Evolutionary conservation across 306 rosid genomes (phyloP).

Genomic region (Dalbergia oliveri): DNA sequence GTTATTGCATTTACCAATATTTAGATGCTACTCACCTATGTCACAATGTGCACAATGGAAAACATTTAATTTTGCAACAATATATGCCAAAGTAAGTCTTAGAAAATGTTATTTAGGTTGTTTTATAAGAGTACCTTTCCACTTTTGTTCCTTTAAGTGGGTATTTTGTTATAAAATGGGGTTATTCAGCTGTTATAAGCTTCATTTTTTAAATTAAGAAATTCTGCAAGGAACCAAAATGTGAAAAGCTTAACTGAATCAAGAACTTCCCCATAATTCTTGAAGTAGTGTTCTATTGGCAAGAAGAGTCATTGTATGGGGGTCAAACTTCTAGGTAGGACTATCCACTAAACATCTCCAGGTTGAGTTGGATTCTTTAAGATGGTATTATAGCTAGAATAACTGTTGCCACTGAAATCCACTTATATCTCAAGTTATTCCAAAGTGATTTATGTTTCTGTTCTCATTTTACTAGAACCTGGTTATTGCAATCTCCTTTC

Average conservation of each 20-base stretch:
- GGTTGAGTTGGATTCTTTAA: no score
- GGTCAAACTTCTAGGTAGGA: no score
- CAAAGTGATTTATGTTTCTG: not conserved
- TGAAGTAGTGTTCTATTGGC: not conserved
- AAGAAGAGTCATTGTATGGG: constrained; percentile 8
- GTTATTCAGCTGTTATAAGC: no score
- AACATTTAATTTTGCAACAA: not conserved
- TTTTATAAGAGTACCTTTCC: not conserved
- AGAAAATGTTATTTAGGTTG: constrained; percentile 4
- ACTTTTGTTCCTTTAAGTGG: constrained; percentile 11
- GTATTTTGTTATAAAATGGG: no score
- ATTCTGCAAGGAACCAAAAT: not conserved
- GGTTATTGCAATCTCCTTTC: not conserved
- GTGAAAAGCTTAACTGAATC: not conserved
- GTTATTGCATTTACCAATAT: not conserved
- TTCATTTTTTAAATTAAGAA: no score
- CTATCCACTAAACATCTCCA: no score
- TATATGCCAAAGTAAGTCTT: not conserved
- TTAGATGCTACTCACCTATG: constrained; percentile 6
- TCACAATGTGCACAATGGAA: not conserved
- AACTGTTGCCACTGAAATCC: not conserved
- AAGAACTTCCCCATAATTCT: not conserved
- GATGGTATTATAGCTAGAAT: not conserved
- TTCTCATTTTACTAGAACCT: not conserved
- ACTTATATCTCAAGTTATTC: not conserved